Evolutionary conservation across 805 yeast species (phyloP).

Genomic region (Ogataea nakhonphanomensis): DNA sequence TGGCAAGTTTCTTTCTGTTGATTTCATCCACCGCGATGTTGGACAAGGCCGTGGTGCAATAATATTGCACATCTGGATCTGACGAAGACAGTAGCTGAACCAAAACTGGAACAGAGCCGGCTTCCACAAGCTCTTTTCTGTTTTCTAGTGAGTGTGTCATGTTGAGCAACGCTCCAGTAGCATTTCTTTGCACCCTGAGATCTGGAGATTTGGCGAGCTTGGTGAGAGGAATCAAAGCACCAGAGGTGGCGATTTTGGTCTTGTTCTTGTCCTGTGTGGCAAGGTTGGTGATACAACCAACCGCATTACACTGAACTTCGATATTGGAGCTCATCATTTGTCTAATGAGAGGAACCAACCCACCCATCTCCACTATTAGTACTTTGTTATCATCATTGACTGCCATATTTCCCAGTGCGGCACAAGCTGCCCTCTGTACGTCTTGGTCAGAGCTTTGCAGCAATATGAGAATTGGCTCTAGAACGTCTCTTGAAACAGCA

Average conservation of each 20-base stretch:
- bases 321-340: constrained; percentile 97
- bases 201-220: constrained; percentile 92
- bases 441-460: constrained; percentile 87
- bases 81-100: constrained; percentile 80
- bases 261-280: constrained; percentile 98
- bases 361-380: constrained; percentile 96
- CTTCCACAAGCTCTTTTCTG: constrained; percentile 92
- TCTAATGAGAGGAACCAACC: constrained; percentile 90
- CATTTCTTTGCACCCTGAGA: constrained; percentile 94
- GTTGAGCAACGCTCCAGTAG: constrained; percentile 95
- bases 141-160: constrained; percentile 98
- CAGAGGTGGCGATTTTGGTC: constrained; percentile 91
- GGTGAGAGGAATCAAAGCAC: constrained; percentile 92
- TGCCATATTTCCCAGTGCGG: constrained; percentile 96
- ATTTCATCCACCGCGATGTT: constrained; percentile 96
- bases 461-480: constrained; percentile 88
- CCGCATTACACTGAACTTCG: constrained; percentile 98
- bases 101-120: constrained; percentile 96
- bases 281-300: constrained; percentile 95
- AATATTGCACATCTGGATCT: constrained; percentile 97
- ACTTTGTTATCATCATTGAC: constrained; percentile 93
- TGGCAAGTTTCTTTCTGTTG: constrained; percentile 82
- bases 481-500: constrained; percentile 83
- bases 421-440: constrained; percentile 98
- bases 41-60: constrained; percentile 95